A percentile compares a stretch with the other conserved stretches of the same genome.
These are phyloP conservation scores for Ophiostoma montium DNA, from an alignment of 2,329 filamentous ascomycete species.

Conservation along the genomic window DNA sequence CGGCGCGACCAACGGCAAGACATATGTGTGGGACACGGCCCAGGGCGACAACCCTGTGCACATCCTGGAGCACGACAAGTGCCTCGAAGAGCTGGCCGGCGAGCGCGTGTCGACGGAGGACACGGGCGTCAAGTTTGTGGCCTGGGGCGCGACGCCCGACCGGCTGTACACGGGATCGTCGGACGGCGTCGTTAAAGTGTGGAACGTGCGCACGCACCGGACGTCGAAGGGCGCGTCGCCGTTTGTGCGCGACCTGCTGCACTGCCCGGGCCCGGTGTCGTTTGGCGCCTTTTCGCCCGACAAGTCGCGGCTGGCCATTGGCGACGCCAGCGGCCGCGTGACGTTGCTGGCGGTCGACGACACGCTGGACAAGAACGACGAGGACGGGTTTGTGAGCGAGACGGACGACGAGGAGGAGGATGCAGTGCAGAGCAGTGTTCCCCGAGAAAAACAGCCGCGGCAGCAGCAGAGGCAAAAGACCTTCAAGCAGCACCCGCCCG, in stretches of 20 bases:
- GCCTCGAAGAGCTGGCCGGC: slow-evolving; percentile 18
- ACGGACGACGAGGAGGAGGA: not conserved
- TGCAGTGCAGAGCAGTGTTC: not conserved
- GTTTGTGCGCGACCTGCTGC: slow-evolving; percentile 38
- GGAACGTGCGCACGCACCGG: slow-evolving; percentile 39
- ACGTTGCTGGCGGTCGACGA: slow-evolving; percentile 36
- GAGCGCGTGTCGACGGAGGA: slow-evolving; percentile 30
- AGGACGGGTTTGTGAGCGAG: slow-evolving; percentile 12
- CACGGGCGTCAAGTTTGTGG: slow-evolving; percentile 48
- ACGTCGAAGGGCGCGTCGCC: slow-evolving; percentile 16
- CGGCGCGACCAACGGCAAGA: slow-evolving; percentile 45
- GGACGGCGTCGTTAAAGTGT: slow-evolving; percentile 48
- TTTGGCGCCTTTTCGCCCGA: slow-evolving; percentile 45
- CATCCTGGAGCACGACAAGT: slow-evolving; percentile 35
- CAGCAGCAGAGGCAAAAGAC: slow-evolving; percentile 12
- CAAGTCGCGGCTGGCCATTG: slow-evolving; percentile 38
- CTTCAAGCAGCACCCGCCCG: slow-evolving; percentile 30
- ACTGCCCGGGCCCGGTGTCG: slow-evolving; percentile 41
- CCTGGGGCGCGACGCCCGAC: slow-evolving; percentile 43
- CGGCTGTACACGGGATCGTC: slow-evolving; percentile 51
- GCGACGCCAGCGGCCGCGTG: slow-evolving; percentile 47
- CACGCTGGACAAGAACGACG: slow-evolving; percentile 21
- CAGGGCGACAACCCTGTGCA: slow-evolving; percentile 42
- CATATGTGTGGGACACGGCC: slow-evolving; percentile 50
- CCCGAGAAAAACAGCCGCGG: not conserved